Conservation (phyloP, 2,329 filamentous ascomycete genomes). For the Acephala macrosclerotiorum region DNA sequence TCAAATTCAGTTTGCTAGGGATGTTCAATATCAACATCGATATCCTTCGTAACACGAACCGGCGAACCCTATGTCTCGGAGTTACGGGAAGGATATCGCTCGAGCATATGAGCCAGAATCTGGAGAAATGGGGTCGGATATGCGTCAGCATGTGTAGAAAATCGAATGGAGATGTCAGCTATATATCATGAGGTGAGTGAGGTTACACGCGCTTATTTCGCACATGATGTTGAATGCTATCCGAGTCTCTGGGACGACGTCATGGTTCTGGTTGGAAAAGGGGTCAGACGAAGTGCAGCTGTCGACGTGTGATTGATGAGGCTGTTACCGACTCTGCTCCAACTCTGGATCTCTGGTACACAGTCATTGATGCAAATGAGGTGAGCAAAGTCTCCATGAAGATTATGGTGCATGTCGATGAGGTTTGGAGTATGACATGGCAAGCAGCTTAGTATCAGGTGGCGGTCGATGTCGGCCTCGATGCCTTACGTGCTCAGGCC, state of each 20-base stretch:
- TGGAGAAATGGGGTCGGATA: conserved; percentile 4
- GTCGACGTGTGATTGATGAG: neutral
- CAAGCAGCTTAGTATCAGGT: neutral
- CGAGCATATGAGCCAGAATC: conserved; percentile 5
- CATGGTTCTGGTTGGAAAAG: neutral
- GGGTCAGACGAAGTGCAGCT: neutral
- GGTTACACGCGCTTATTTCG: neutral
- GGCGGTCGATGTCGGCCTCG: neutral
- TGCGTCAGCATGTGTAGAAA: conserved; percentile 1
- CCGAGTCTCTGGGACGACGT: conserved; percentile 4
- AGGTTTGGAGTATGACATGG: neutral
- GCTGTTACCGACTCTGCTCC: conserved; percentile 4
- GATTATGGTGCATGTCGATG: neutral
- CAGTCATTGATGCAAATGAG: neutral
- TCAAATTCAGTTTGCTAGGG: neutral
- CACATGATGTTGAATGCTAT: neutral
- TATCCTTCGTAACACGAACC: neutral
- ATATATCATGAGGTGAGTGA: neutral
- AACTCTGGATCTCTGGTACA: neutral
- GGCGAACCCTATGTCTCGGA: neutral
- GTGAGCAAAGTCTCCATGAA: neutral
- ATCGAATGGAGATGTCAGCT: neutral
- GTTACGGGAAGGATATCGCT: neutral
- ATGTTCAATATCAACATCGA: neutral
- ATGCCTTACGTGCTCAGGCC: neutral